Conservation (phyloP, 2,329 filamentous ascomycete genomes). For the Arthrobotrys conoides region DNA sequence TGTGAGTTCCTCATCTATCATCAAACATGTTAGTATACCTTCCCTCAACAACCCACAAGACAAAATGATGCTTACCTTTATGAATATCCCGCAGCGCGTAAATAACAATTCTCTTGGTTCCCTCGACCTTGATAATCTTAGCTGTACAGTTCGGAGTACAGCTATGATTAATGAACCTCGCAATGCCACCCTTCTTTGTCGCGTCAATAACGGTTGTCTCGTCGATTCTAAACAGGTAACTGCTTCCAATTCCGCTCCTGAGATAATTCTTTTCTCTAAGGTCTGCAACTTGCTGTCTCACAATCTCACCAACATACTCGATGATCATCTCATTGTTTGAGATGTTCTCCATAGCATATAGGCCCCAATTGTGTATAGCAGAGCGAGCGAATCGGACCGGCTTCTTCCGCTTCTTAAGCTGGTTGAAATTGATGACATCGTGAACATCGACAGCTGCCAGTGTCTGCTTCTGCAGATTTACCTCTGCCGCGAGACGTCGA, state of each 20-base stretch:
- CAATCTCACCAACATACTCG: slow-evolving; percentile 98
- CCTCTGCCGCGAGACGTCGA: slow-evolving; percentile 90
- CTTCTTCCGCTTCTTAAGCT: slow-evolving; percentile 99
- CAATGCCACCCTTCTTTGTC: slow-evolving; percentile 98
- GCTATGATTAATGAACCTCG: slow-evolving; percentile 98
- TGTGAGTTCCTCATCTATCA: slow-evolving; percentile 92
- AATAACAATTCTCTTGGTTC: slow-evolving; percentile 98
- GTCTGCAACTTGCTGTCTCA: slow-evolving; percentile 97
- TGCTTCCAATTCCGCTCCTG: slow-evolving; percentile 96
- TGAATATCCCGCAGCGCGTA: slow-evolving; percentile 96
- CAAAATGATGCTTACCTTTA: slow-evolving; percentile 78
- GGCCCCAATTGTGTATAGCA: slow-evolving; percentile 98
- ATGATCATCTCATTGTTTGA: slow-evolving; percentile 99
- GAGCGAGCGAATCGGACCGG: slow-evolving; percentile 97
- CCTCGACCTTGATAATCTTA: slow-evolving; percentile 99
- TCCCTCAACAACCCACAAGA: slow-evolving; percentile 13
- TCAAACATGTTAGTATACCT: slow-evolving; percentile 62
- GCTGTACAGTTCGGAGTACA: slow-evolving; percentile 99
- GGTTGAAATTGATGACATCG: slow-evolving; percentile 96
- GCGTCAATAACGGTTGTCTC: slow-evolving; percentile 98
- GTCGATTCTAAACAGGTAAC: slow-evolving; percentile 97
- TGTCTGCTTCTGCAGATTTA: slow-evolving; percentile 93
- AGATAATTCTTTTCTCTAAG: slow-evolving; percentile 92
- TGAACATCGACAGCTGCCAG: slow-evolving; percentile 81
- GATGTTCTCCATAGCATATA: slow-evolving; percentile 98